These are phyloP conservation scores for Cubamyces sp. DNA, from an alignment of 768 basidiomycete species.

Conservation along the genomic window DNA sequence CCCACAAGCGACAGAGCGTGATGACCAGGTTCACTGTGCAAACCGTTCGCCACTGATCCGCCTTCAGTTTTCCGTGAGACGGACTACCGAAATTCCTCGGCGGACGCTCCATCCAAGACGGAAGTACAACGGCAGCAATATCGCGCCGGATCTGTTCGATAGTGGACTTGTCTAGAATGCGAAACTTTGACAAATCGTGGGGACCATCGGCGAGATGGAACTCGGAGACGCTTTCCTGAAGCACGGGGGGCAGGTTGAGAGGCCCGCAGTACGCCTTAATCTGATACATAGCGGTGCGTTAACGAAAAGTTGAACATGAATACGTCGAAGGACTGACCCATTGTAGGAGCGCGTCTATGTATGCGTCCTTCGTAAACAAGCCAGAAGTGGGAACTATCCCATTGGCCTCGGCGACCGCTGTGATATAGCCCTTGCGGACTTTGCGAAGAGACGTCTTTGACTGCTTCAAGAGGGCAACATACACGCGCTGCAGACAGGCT, in stretches of 20 bases:
- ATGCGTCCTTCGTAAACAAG: not conserved
- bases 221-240: not conserved
- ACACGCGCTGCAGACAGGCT: not conserved
- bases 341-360: not conserved
- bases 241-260: not conserved
- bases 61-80: constrained; percentile 27
- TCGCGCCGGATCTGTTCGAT: not conserved
- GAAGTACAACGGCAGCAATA: not conserved
- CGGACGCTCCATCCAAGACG: constrained; percentile 24
- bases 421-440: constrained; percentile 2
- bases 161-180: not conserved
- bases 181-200: not conserved
- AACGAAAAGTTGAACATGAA: too few relatives aligned
- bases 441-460: not conserved
- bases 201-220: not conserved
- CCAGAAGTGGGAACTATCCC: not conserved
- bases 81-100: constrained; percentile 22
- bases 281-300: too few relatives aligned
- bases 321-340: constrained; percentile 7
- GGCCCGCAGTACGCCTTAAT: too few relatives aligned
- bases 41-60: constrained; percentile 36
- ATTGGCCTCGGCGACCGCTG: not conserved
- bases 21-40: constrained; percentile 40
- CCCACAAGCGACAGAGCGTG: constrained; percentile 43
- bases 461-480: not conserved